A percentile compares a stretch with the other conserved stretches of the same genome.
These are phyloP conservation scores for Fusarium haematococcum DNA, from an alignment of 2,329 filamentous ascomycete genomes.

Conservation along the genomic window DNA sequence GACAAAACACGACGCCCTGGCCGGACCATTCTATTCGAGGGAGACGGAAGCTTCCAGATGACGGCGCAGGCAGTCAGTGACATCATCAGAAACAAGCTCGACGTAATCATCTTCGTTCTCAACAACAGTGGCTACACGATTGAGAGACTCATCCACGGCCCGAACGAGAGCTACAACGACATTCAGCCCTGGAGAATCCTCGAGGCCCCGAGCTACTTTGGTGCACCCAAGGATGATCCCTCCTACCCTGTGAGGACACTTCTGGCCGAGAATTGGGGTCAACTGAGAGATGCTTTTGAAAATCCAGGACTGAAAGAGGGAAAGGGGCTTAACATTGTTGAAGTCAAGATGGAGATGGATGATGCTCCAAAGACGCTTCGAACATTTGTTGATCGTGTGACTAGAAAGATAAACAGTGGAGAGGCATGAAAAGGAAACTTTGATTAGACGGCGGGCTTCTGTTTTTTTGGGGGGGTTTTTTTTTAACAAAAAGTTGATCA, in stretches of 20 bases:
- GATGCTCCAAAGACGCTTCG: not conserved
- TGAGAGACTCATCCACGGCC: not conserved
- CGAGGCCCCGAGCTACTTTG: not conserved
- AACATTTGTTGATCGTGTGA: not conserved
- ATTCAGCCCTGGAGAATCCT: not conserved
- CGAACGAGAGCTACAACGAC: not conserved
- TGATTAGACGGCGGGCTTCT: not conserved
- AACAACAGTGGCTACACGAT: not conserved
- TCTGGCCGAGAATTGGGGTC: not conserved
- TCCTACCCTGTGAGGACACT: not conserved
- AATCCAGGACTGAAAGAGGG: not conserved
- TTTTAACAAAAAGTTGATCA: not conserved
- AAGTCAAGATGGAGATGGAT: not conserved
- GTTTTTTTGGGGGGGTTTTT: fast-evolving
- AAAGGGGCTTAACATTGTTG: not conserved
- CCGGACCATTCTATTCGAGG: not conserved
- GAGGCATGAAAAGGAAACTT: not conserved
- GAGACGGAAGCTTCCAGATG: not conserved
- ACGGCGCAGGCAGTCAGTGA: not conserved
- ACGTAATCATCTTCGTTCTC: not conserved
- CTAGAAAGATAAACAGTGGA: not conserved
- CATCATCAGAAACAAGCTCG: not conserved
- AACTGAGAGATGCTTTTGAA: not conserved
- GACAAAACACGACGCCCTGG: not conserved
- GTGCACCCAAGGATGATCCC: not conserved